Percentiles rank a stretch among this genome's conserved stretches.
phyloP scores from a whole-genome alignment of 2,329 filamentous ascomycete genomes.

The Xylaria digitata region DNA sequence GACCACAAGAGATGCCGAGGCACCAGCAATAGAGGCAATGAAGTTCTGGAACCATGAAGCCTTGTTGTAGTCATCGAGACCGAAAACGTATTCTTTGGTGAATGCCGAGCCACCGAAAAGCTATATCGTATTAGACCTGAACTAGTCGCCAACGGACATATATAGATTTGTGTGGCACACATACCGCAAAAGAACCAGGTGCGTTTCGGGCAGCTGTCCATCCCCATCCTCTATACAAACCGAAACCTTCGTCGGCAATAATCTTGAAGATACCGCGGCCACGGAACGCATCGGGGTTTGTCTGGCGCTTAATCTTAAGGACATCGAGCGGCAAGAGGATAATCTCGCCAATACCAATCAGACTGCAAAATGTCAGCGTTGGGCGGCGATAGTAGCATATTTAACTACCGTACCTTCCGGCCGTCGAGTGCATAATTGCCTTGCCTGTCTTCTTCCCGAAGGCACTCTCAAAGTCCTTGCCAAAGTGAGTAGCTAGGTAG shows the following conservation, averaged over 20 bases:
- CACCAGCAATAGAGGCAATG: constrained; percentile 92
- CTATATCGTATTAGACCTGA: constrained; percentile 57
- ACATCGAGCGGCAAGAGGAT: constrained; percentile 94
- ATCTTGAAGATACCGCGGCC: constrained; percentile 92
- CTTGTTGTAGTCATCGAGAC: constrained; percentile 92
- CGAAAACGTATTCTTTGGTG: constrained; percentile 95
- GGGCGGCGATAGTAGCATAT: neutral
- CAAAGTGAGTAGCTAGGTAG: constrained; percentile 83
- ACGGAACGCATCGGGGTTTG: constrained; percentile 97
- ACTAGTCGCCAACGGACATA: neutral
- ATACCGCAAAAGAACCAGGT: constrained; percentile 93
- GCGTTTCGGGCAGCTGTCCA: constrained; percentile 98
- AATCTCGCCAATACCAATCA: constrained; percentile 98
- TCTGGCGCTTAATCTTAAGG: constrained; percentile 99
- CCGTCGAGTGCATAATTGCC: constrained; percentile 96
- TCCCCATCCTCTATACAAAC: constrained; percentile 93
- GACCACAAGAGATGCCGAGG: constrained; percentile 92
- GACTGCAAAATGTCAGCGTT: constrained; percentile 65
- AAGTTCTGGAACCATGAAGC: constrained; percentile 97
- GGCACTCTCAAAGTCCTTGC: constrained; percentile 82
- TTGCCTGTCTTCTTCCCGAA: constrained; percentile 98
- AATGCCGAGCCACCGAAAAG: constrained; percentile 98
- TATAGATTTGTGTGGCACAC: constrained; percentile 50
- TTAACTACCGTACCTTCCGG: constrained; percentile 74
- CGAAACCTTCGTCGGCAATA: constrained; percentile 92